phyloP scores from a whole-genome alignment of 768 basidiomycete species.

The Phanerochaete carnosa region DNA sequence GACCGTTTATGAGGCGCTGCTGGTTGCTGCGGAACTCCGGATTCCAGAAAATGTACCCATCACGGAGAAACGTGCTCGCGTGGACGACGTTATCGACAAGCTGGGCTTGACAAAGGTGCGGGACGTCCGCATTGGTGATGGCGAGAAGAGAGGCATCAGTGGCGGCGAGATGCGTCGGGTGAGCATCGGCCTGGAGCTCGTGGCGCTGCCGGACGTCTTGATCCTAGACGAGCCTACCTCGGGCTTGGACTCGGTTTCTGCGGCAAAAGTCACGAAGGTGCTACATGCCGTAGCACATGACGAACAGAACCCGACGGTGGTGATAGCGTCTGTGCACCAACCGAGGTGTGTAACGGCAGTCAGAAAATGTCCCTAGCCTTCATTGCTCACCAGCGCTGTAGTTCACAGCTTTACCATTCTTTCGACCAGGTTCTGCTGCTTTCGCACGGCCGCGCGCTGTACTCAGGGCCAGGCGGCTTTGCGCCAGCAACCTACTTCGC shows the following conservation, averaged over 20 bases:
- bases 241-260: constrained; percentile 85
- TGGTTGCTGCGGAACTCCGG: constrained; percentile 83
- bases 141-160: constrained; percentile 78
- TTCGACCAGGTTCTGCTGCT: constrained; percentile 83
- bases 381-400: constrained; percentile 23
- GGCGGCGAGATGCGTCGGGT: constrained; percentile 91
- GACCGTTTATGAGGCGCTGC: constrained; percentile 57
- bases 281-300: constrained; percentile 75
- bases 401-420: constrained; percentile 79
- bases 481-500: constrained; percentile 69
- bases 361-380: neutral
- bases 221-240: constrained; percentile 87
- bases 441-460: constrained; percentile 72
- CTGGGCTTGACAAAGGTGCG: constrained; percentile 72
- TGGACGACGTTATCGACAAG: constrained; percentile 68
- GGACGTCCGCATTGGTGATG: constrained; percentile 70
- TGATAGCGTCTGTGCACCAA: constrained; percentile 87
- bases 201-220: constrained; percentile 80
- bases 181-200: constrained; percentile 86
- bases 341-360: constrained; percentile 50
- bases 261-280: constrained; percentile 73
- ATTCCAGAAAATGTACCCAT: constrained; percentile 70
- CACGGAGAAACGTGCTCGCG: constrained; percentile 61
- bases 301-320: constrained; percentile 63
- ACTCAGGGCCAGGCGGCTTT: constrained; percentile 73